A percentile compares a stretch with the other conserved stretches of the same genome.
phyloP scores from a whole-genome alignment of 1,139 yeast species.

The Pneumocystis sp. region DNA sequence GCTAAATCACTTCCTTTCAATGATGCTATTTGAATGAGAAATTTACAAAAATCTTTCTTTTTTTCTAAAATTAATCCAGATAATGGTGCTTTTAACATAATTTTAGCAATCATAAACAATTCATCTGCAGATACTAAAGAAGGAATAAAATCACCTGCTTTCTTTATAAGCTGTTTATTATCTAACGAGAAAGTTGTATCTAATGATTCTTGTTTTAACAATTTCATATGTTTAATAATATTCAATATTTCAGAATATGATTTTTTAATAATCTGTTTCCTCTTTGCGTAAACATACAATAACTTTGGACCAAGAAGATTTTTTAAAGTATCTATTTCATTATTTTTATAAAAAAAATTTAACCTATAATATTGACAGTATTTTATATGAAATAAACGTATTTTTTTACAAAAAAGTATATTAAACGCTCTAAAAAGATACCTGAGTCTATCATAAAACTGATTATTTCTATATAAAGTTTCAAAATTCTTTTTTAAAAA shows the following conservation, averaged over 20 bases:
- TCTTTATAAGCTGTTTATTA: background rate
- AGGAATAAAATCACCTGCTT: background rate
- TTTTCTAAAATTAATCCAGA: background rate
- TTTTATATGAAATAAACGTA: background rate
- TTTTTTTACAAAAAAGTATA: background rate
- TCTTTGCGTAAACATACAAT: background rate
- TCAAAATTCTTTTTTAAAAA: no score
- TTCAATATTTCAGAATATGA: background rate
- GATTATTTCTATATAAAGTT: background rate
- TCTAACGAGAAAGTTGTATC: background rate
- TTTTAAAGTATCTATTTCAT: background rate
- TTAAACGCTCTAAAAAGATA: background rate
- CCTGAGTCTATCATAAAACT: background rate
- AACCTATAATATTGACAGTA: background rate
- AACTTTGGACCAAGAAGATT: background rate
- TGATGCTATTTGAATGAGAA: background rate
- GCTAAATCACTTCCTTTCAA: background rate
- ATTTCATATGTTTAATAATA: background rate
- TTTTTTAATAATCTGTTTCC: background rate
- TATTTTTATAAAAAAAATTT: background rate
- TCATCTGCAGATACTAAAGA: background rate
- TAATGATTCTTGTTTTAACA: background rate
- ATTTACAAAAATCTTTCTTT: background rate
- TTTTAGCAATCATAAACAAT: background rate
- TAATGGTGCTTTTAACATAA: background rate